Conservation (phyloP, 2,329 filamentous ascomycete genomes). For the Hypoxylon sp. region DNA sequence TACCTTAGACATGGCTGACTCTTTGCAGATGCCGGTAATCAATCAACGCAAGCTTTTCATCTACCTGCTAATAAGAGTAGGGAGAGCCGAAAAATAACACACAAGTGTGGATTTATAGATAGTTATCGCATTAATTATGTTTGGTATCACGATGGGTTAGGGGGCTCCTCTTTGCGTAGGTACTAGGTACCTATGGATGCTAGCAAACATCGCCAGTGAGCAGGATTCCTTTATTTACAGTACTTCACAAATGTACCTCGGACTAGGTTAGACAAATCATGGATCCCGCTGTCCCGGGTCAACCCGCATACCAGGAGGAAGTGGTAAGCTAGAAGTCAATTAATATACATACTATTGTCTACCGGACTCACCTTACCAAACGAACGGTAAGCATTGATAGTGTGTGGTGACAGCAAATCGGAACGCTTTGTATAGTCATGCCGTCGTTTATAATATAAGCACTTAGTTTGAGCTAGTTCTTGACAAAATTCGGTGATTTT, state of each 20-base stretch:
- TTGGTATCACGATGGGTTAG: background rate
- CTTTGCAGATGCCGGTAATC: background rate
- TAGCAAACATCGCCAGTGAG: background rate
- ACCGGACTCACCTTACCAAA: background rate
- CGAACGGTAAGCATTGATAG: background rate
- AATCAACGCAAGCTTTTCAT: constrained; percentile 20
- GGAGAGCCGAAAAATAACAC: too few relatives aligned
- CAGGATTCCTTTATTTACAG: background rate
- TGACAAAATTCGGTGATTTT: background rate
- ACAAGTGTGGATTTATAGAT: too few relatives aligned
- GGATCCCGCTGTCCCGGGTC: background rate
- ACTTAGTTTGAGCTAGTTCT: background rate
- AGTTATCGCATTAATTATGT: background rate
- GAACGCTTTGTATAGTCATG: background rate
- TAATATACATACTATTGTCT: background rate
- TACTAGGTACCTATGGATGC: too few relatives aligned
- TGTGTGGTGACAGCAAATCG: background rate
- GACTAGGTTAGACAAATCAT: background rate
- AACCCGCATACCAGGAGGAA: background rate
- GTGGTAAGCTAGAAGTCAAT: background rate
- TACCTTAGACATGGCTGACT: constrained; percentile 3
- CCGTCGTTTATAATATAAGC: background rate
- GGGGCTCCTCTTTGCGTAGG: background rate
- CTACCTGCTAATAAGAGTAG: constrained; percentile 4
- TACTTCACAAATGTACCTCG: background rate